Conservation (phyloP, 2,329 filamentous ascomycete genomes). For the Alternaria brassicae region DNA sequence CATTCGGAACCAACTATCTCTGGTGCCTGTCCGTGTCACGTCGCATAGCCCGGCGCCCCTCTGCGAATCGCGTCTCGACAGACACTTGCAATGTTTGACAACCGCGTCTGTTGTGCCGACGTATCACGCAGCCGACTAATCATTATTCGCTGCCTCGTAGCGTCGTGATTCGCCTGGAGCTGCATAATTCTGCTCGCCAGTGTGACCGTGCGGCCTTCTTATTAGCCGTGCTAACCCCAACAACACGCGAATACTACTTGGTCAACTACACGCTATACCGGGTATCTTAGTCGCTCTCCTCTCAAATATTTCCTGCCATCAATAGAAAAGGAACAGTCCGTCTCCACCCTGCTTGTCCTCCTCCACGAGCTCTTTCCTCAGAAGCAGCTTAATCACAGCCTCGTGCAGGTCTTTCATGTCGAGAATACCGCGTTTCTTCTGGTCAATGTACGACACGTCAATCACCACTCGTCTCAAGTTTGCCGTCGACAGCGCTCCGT, state of each 20-base stretch:
- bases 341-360: conserved; percentile 37
- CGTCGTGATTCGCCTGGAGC: conserved; percentile 26
- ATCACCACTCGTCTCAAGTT: conserved; percentile 81
- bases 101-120: background rate
- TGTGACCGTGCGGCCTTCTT: conserved; percentile 13
- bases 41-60: background rate
- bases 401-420: conserved; percentile 95
- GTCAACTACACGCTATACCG: conserved; percentile 1
- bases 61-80: background rate
- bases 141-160: conserved; percentile 9
- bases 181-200: conserved; percentile 28
- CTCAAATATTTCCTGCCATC: background rate
- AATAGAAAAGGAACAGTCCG: conserved; percentile 46
- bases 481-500: conserved; percentile 75
- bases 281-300: conserved; percentile 19
- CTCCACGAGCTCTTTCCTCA: conserved; percentile 69
- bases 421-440: conserved; percentile 91
- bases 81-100: background rate
- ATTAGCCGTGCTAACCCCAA: conserved; percentile 22
- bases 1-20: background rate
- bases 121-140: background rate
- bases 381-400: conserved; percentile 77
- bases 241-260: conserved; percentile 9
- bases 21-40: background rate
- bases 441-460: conserved; percentile 91